Evolutionary conservation across 768 basidiomycete genomes (phyloP).

Genomic region (Psilocybe cyanescens): DNA sequence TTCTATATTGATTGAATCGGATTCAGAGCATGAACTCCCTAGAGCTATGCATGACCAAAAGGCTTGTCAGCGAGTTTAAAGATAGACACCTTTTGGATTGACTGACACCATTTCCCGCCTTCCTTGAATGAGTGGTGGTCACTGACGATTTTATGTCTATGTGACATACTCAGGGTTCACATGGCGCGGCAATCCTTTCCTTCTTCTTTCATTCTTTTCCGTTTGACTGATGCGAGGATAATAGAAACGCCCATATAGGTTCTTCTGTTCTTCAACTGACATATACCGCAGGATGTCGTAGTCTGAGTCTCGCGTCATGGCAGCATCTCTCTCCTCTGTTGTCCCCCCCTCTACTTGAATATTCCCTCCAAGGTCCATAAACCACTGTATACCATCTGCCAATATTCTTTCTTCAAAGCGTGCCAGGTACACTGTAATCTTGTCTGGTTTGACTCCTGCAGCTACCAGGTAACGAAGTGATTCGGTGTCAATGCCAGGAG

Average conservation of each 20-base stretch:
- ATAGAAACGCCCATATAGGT: conserved; percentile 23
- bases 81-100: neutral
- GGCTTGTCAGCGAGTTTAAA: neutral
- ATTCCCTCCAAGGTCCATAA: conserved; percentile 21
- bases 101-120: too few species aligned
- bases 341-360: conserved; percentile 23
- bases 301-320: conserved; percentile 29
- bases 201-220: conserved; percentile 29
- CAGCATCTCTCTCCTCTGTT: conserved; percentile 24
- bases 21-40: too few species aligned
- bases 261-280: conserved; percentile 26
- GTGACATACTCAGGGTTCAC: conserved; percentile 5
- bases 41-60: neutral
- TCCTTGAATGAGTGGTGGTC: too few species aligned
- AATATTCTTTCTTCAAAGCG: conserved; percentile 19
- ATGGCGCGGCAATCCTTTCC: conserved; percentile 21
- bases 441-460: conserved; percentile 16
- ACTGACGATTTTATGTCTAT: too few species aligned
- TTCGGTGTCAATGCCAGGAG: conserved; percentile 25
- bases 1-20: too few species aligned
- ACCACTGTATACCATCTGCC: conserved; percentile 13
- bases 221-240: conserved; percentile 25
- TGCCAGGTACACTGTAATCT: conserved; percentile 27
- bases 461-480: conserved; percentile 25
- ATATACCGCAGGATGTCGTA: conserved; percentile 30